Evolutionary conservation across 805 yeast species (phyloP).

Genomic region (Kodamaea kaohsiungensis): DNA sequence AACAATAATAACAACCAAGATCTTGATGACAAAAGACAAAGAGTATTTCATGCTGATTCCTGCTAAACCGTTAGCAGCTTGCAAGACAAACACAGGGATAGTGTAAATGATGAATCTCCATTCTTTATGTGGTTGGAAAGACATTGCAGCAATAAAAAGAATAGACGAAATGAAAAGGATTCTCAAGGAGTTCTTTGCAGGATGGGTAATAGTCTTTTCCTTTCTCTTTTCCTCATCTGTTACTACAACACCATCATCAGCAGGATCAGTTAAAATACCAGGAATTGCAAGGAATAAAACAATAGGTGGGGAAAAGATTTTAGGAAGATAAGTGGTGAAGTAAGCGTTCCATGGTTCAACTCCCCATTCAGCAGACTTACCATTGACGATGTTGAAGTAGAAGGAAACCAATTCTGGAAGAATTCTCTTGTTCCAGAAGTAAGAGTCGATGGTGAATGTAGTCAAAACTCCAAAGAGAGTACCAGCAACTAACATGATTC

Average conservation of each 20-base stretch:
- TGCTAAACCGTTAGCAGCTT: conserved; percentile 64
- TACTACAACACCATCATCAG: conserved; percentile 32
- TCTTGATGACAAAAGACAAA: conserved; percentile 23
- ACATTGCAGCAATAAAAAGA: conserved; percentile 60
- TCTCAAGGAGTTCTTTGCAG: conserved; percentile 38
- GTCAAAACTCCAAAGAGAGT: conserved; percentile 48
- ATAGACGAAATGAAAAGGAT: conserved; percentile 50
- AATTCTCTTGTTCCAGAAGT: conserved; percentile 64
- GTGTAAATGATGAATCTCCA: conserved; percentile 86
- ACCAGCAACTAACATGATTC: conserved; percentile 49
- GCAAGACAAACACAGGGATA: conserved; percentile 64
- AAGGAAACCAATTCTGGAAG: conserved; percentile 79
- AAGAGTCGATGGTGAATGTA: conserved; percentile 62
- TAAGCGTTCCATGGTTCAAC: conserved; percentile 73
- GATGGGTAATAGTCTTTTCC: conserved; percentile 18
- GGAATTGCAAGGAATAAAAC: conserved; percentile 40
- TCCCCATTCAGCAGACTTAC: conserved; percentile 82
- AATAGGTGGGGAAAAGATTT: conserved; percentile 44
- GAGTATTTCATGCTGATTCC: conserved; percentile 21
- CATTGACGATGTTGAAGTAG: conserved; percentile 71
- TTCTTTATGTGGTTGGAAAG: conserved; percentile 89
- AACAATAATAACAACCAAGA: conserved; percentile 25
- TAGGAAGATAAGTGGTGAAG: conserved; percentile 49
- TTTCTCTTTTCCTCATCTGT: neutral
- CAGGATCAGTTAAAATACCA: conserved; percentile 46